These are phyloP conservation scores for Paramyrothecium roridum DNA, from an alignment of 2,329 filamentous ascomycete species.

Conservation along the genomic window DNA sequence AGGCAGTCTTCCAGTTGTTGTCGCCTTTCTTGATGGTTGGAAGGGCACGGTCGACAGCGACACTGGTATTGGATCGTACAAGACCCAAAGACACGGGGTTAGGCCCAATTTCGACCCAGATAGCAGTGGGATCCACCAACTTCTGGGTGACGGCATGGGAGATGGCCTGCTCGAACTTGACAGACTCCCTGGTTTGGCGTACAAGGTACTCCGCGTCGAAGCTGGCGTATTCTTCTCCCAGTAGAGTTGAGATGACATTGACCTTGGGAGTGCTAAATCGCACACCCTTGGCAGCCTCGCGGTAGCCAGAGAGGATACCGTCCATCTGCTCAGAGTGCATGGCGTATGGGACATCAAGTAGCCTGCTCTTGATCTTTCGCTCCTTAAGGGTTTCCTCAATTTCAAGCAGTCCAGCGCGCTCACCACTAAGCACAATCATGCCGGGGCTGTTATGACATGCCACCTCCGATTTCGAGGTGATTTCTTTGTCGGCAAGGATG, in stretches of 20 bases:
- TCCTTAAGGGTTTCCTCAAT: constrained; percentile 1
- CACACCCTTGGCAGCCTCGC: constrained; percentile 13
- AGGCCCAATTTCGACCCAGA: constrained; percentile 65
- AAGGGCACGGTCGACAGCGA: constrained; percentile 44
- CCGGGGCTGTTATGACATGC: constrained; percentile 63
- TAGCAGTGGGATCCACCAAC: constrained; percentile 50
- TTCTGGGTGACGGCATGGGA: constrained; percentile 42
- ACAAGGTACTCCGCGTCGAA: constrained; percentile 51
- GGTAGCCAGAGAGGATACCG: constrained; percentile 44
- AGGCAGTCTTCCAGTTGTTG: constrained; percentile 59
- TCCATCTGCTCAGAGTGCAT: constrained; percentile 35
- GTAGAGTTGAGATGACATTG: constrained; percentile 34
- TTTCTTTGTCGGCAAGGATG: constrained; percentile 19
- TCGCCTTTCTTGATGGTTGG: constrained; percentile 60
- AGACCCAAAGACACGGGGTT: constrained; percentile 61
- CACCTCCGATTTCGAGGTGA: constrained; percentile 16
- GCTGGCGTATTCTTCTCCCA: constrained; percentile 36
- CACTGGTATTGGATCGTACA: constrained; percentile 51
- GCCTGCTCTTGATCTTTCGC: constrained; percentile 24
- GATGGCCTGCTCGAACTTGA: constrained; percentile 60
- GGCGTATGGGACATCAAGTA: constrained; percentile 31
- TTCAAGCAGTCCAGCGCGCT: constrained; percentile 5
- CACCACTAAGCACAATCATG: constrained; percentile 49
- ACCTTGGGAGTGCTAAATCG: constrained; percentile 2
- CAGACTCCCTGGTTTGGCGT: constrained; percentile 57